A percentile compares a stretch with the other conserved stretches of the same genome.
Conservation (phyloP, 2,329 filamentous ascomycete species). For the Pezicula neosporulosa region DNA sequence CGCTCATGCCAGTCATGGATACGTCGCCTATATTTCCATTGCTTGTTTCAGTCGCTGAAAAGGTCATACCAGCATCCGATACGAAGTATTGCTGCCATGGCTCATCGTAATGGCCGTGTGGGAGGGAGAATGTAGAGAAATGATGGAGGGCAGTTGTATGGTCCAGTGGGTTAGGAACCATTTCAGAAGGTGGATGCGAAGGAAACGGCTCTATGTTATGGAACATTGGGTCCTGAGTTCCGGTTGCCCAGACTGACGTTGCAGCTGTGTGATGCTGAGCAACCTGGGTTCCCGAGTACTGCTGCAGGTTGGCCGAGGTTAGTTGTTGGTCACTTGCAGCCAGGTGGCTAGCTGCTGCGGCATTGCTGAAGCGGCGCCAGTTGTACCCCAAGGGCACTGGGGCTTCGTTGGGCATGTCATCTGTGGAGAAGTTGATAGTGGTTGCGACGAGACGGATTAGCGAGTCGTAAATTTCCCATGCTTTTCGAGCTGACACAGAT, state of each 20-base stretch:
- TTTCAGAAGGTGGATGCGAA: background rate
- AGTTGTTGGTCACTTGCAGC: background rate
- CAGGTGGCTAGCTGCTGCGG: background rate
- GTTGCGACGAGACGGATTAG: constrained; percentile 18
- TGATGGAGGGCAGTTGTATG: background rate
- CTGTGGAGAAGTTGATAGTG: constrained; percentile 9
- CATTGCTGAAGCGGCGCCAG: constrained; percentile 4
- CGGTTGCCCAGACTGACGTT: constrained; percentile 3
- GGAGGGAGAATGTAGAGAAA: background rate
- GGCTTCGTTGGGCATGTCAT: constrained; percentile 16
- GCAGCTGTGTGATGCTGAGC: background rate
- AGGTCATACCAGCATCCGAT: constrained; percentile 2
- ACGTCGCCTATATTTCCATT: too few species aligned
- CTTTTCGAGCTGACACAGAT: constrained; percentile 21
- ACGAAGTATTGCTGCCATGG: constrained; percentile 11
- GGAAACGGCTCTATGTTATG: too few species aligned
- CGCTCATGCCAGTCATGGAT: too few species aligned
- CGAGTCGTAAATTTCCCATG: constrained; percentile 23
- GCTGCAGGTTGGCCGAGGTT: constrained; percentile 5
- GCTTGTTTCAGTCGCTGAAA: too few species aligned
- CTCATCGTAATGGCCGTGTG: constrained; percentile 20
- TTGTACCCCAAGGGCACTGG: constrained; percentile 18
- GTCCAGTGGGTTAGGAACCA: background rate
- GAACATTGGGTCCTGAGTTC: too few species aligned
- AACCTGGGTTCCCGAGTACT: constrained; percentile 3